Conservation (phyloP, 2,329 filamentous ascomycete species). For the Trichoderma breve region DNA sequence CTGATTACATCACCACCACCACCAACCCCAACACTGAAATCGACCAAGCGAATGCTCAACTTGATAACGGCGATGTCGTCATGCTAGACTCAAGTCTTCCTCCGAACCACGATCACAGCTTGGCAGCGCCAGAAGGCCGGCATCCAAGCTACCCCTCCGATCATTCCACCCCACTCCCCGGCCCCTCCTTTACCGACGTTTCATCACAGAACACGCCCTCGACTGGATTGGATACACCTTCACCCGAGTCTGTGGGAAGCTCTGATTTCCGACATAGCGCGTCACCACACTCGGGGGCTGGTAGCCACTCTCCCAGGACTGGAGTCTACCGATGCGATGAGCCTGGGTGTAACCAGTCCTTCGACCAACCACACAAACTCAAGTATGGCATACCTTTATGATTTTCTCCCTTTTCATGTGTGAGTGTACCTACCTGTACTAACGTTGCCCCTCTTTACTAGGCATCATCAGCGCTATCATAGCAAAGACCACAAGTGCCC, state of each 20-base stretch:
- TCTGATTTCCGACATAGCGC: conserved; percentile 39
- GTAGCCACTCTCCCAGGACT: conserved; percentile 30
- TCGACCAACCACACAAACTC: conserved; percentile 59
- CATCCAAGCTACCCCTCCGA: conserved; percentile 40
- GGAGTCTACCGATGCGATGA: conserved; percentile 37
- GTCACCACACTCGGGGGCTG: conserved; percentile 33
- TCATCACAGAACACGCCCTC: conserved; percentile 48
- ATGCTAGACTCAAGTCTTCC: conserved; percentile 1
- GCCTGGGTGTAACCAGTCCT: conserved; percentile 41
- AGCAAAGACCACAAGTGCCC: conserved; percentile 58
- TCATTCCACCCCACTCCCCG: conserved; percentile 42
- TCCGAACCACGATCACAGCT: background rate
- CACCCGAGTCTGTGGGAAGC: conserved; percentile 39
- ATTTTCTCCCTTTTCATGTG: too few species aligned
- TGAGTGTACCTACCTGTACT: background rate
- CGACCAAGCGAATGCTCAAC: background rate
- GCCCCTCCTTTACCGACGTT: conserved; percentile 39
- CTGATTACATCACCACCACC: background rate
- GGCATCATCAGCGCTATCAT: conserved; percentile 61
- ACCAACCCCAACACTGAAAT: background rate
- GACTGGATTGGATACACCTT: conserved; percentile 44
- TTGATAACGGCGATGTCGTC: background rate
- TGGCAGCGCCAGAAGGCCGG: conserved; percentile 23
- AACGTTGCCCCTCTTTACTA: conserved; percentile 24
- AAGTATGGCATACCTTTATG: conserved; percentile 45